Evolutionary conservation across 495 filamentous ascomycete species (phyloP).

Genomic region (Neurospora pannonica): DNA sequence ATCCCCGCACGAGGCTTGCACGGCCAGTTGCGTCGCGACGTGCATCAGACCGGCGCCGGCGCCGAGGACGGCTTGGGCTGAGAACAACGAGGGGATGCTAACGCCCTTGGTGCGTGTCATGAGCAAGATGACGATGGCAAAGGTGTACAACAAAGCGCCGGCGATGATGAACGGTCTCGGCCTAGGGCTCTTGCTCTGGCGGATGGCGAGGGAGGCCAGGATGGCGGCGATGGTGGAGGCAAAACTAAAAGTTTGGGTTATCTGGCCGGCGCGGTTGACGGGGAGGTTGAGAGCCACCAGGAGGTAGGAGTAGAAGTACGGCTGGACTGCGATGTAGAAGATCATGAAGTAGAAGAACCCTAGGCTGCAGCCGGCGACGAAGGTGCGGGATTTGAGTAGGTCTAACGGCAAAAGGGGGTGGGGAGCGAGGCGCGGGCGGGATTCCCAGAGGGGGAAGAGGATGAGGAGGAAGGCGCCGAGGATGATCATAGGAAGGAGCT

Average conservation of each 20-base stretch:
- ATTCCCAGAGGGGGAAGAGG: conserved; percentile 51
- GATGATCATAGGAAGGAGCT: conserved; percentile 48
- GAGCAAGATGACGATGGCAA: conserved; percentile 57
- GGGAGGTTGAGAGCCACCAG: conserved; percentile 54
- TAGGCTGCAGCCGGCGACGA: conserved; percentile 50
- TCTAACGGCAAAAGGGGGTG: conserved; percentile 50
- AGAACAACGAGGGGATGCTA: conserved; percentile 49
- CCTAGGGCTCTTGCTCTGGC: conserved; percentile 32
- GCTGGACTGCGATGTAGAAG: conserved; percentile 52
- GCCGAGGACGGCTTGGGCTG: conserved; percentile 62
- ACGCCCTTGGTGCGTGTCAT: conserved; percentile 48
- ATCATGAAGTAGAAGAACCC: conserved; percentile 48
- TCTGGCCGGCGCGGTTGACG: conserved; percentile 41
- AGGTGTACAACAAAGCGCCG: conserved; percentile 47
- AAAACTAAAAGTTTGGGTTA: conserved; percentile 43
- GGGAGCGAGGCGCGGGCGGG: conserved; percentile 38
- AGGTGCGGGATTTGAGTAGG: conserved; percentile 51
- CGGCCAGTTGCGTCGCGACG: conserved; percentile 50
- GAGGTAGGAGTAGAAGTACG: conserved; percentile 54
- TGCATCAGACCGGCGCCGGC: conserved; percentile 49
- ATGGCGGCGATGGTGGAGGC: conserved; percentile 44
- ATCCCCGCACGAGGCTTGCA: conserved; percentile 39
- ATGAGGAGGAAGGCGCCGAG: conserved; percentile 46
- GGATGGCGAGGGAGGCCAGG: conserved; percentile 44
- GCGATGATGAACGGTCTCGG: conserved; percentile 30